A percentile compares a stretch with the other conserved stretches of the same genome.
phyloP scores from a whole-genome alignment of 495 filamentous ascomycete species.

The Penicillium daleae region DNA sequence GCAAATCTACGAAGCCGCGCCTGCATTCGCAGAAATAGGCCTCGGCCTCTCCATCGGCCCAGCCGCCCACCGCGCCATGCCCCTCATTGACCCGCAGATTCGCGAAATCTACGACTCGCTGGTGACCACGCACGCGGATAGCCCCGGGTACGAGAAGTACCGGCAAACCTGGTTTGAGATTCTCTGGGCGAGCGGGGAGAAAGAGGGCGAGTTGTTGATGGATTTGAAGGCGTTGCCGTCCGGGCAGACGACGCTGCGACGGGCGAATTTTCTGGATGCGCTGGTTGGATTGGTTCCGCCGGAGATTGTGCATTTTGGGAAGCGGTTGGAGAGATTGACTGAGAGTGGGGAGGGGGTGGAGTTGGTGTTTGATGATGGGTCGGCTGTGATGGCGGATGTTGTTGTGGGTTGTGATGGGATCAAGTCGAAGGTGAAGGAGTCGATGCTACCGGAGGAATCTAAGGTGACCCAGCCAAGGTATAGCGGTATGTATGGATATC shows the following conservation, averaged over 20 bases:
- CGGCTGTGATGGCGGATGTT: constrained; percentile 35
- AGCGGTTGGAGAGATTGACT: constrained; percentile 25
- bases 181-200: constrained; percentile 28
- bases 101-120: constrained; percentile 38
- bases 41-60: constrained; percentile 63
- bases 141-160: constrained; percentile 30
- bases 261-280: constrained; percentile 64
- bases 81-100: constrained; percentile 48
- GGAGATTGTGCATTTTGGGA: constrained; percentile 41
- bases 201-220: constrained; percentile 33
- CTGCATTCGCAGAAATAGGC: constrained; percentile 58
- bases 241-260: constrained; percentile 45
- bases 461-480: constrained; percentile 43
- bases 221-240: constrained; percentile 38
- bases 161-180: constrained; percentile 35
- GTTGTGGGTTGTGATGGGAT: constrained; percentile 66
- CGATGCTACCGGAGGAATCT: constrained; percentile 45
- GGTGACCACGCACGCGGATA: constrained; percentile 36
- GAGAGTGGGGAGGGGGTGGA: constrained; percentile 24
- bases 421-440: constrained; percentile 50
- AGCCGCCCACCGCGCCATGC: constrained; percentile 60
- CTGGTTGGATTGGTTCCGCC: constrained; percentile 58
- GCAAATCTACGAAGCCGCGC: constrained; percentile 59
- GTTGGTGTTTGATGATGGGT: constrained; percentile 42
- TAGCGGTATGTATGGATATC: constrained; percentile 58